These are phyloP conservation scores for Zymoseptoria crescenta DNA, from an alignment of 2,329 filamentous ascomycete species.

Conservation along the genomic window DNA sequence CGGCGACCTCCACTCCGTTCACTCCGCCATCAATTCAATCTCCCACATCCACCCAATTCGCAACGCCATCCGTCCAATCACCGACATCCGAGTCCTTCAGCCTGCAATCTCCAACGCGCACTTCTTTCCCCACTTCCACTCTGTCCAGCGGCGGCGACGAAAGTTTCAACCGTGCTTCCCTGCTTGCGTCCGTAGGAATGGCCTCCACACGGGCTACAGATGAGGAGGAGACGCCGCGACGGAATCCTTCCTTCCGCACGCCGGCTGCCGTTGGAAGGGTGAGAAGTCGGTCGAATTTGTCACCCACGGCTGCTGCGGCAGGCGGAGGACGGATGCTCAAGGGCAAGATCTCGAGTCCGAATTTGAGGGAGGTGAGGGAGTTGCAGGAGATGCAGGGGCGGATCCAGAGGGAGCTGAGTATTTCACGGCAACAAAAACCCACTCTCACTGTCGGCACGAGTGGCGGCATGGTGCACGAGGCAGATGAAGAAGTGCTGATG, in stretches of 20 bases:
- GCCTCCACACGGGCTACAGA: slow-evolving; percentile 23
- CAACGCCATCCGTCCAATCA: slow-evolving; percentile 29
- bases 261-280: not conserved
- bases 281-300: not conserved
- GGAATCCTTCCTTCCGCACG: slow-evolving; percentile 8
- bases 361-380: slow-evolving; percentile 26
- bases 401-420: slow-evolving; percentile 23
- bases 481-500: slow-evolving; percentile 44
- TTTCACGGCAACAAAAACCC: not conserved
- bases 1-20: too few species aligned
- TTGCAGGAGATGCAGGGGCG: slow-evolving; percentile 27
- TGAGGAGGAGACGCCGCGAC: slow-evolving; percentile 16
- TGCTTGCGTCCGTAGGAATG: slow-evolving; percentile 31
- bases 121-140: slow-evolving; percentile 31
- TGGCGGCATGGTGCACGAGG: not conserved
- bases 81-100: slow-evolving; percentile 2
- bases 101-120: slow-evolving; percentile 30
- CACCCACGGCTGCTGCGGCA: not conserved
- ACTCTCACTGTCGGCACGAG: not conserved
- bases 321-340: slow-evolving; percentile 13
- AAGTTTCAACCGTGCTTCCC: slow-evolving; percentile 26
- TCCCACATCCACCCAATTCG: slow-evolving; percentile 26
- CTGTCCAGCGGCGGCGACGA: too few species aligned
- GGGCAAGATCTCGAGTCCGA: slow-evolving; percentile 29
- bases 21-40: not conserved